Conservation (phyloP, 2,329 filamentous ascomycete genomes). For the Chalaropsis thielavioides region DNA sequence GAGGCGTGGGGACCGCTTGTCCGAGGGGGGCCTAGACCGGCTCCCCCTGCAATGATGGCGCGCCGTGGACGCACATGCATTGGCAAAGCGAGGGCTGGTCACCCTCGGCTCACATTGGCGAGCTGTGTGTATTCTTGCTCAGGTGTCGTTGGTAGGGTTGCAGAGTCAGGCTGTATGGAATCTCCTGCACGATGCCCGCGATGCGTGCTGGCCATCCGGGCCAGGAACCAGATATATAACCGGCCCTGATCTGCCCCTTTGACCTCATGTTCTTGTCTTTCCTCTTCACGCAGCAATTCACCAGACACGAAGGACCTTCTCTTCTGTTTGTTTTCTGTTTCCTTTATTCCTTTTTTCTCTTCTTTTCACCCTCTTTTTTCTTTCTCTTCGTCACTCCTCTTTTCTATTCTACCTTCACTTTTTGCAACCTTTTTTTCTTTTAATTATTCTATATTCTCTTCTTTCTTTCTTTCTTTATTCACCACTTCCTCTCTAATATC, state of each 20-base stretch:
- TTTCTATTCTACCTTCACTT: constrained; percentile 1
- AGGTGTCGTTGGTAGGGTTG: not conserved
- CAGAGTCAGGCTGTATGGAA: not conserved
- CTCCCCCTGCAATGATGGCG: too few relatives aligned
- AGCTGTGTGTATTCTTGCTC: not conserved
- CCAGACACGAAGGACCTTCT: constrained; percentile 12
- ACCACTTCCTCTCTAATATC: not conserved
- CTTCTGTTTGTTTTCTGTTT: constrained; percentile 10
- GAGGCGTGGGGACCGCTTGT: too few relatives aligned
- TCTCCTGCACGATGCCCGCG: not conserved
- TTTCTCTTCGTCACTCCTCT: not conserved
- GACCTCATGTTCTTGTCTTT: not conserved
- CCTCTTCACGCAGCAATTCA: constrained; percentile 14
- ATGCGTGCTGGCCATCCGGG: not conserved
- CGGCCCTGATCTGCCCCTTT: not conserved
- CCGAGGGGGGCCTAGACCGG: not conserved
- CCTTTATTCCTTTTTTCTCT: constrained; percentile 1
- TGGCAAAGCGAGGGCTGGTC: not conserved
- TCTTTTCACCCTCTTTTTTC: constrained; percentile 7
- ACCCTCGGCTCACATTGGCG: not conserved
- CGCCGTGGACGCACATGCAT: not conserved
- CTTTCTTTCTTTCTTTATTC: not conserved
- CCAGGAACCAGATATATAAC: not conserved
- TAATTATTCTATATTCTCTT: not conserved
- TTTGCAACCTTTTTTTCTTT: not conserved